These are phyloP conservation scores for Pichia sp. DNA, from an alignment of 1,139 yeast genomes.

Conservation along the genomic window DNA sequence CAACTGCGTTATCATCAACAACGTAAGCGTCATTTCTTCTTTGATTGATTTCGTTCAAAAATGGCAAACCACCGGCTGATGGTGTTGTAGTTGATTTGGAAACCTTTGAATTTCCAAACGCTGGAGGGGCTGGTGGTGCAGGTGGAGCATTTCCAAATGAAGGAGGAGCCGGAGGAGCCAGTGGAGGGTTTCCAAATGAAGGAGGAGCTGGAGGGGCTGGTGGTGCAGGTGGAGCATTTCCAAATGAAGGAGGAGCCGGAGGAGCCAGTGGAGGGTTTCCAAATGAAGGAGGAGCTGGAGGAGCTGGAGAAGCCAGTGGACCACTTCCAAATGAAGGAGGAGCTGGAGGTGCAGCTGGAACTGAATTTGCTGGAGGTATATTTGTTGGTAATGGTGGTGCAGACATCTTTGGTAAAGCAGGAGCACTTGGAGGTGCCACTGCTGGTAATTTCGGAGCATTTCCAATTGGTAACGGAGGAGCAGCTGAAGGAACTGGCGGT, in stretches of 20 bases:
- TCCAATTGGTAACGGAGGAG: constrained; percentile 23
- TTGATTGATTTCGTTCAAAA: constrained; percentile 51
- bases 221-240: constrained; percentile 20
- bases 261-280: constrained; percentile 6
- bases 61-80: constrained; percentile 36
- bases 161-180: constrained; percentile 9
- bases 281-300: constrained; percentile 5
- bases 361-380: background rate
- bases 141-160: constrained; percentile 18
- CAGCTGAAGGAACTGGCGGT: constrained; percentile 21
- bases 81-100: constrained; percentile 13
- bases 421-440: constrained; percentile 22
- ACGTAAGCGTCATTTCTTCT: constrained; percentile 48
- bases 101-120: constrained; percentile 10
- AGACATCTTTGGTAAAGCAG: constrained; percentile 15
- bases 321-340: background rate
- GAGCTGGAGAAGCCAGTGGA: constrained; percentile 12
- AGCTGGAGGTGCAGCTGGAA: background rate
- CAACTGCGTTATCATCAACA: constrained; percentile 25
- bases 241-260: constrained; percentile 8
- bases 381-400: constrained; percentile 15
- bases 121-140: constrained; percentile 19
- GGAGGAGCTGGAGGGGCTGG: constrained; percentile 11
- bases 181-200: background rate
- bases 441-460: constrained; percentile 21